A percentile compares a stretch with the other conserved stretches of the same genome.
Evolutionary conservation across 192 early-diverging fungal species (phyloP).

Genomic region (Dissophora globulifera): DNA sequence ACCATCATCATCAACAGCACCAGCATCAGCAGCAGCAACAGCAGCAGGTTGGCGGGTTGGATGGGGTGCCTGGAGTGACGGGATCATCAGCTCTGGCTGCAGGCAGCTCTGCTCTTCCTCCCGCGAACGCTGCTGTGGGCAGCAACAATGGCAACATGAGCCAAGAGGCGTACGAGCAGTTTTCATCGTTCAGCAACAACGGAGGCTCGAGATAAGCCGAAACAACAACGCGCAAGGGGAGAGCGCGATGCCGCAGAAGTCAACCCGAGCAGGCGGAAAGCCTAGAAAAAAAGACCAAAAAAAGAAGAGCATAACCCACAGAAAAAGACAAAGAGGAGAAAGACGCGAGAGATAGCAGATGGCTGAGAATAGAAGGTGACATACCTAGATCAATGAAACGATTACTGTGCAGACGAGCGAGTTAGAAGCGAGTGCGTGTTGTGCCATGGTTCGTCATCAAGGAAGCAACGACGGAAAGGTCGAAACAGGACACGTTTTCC

Average conservation of each 20-base stretch:
- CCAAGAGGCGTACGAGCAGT: slow-evolving; percentile 39
- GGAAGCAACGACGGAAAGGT: too few species aligned
- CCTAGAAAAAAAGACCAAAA: slow-evolving; percentile 3
- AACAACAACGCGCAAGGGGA: background rate
- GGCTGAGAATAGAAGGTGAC: too few species aligned
- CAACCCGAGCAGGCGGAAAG: background rate
- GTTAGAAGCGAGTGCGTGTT: too few species aligned
- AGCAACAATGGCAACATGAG: slow-evolving; percentile 30
- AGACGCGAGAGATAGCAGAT: background rate
- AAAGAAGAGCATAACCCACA: background rate
- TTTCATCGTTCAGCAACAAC: slow-evolving; percentile 23
- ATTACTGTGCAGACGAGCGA: too few species aligned
- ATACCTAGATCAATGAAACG: too few species aligned
- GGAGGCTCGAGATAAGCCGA: slow-evolving; percentile 18
- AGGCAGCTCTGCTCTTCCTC: slow-evolving; percentile 40
- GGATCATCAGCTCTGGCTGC: slow-evolving; percentile 48
- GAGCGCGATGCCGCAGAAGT: background rate
- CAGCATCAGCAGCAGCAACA: slow-evolving; percentile 27
- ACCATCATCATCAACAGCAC: slow-evolving; percentile 11
- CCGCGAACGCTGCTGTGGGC: slow-evolving; percentile 26
- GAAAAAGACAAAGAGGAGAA: background rate
- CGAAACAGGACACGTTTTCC: too few species aligned
- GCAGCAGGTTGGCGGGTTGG: slow-evolving; percentile 23
- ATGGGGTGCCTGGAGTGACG: slow-evolving; percentile 31
- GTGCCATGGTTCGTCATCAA: too few species aligned